A percentile compares a stretch with the other conserved stretches of the same genome.
These are phyloP conservation scores for Paecilomyces variotii DNA, from an alignment of 2,329 filamentous ascomycete species.

Conservation along the genomic window DNA sequence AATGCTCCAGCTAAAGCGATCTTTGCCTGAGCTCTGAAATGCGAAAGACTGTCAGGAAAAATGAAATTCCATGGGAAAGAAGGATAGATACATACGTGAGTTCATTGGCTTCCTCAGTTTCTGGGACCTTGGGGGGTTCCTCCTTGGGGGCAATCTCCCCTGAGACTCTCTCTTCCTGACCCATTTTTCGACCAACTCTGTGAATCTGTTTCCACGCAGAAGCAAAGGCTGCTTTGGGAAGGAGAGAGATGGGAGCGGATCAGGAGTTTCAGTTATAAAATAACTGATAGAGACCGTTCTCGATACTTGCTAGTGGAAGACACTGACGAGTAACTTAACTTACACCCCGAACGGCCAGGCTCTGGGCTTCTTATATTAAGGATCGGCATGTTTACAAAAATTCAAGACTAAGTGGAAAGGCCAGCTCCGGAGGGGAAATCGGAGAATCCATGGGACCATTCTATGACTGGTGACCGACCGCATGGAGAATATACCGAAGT, in stretches of 20 bases:
- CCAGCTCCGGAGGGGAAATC: neutral
- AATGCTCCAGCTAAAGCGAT: slow-evolving; percentile 23
- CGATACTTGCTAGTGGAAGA: neutral
- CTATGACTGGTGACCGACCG: neutral
- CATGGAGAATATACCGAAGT: neutral
- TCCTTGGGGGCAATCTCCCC: neutral
- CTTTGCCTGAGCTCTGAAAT: slow-evolving; percentile 16
- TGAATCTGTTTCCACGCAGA: neutral
- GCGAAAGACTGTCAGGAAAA: neutral
- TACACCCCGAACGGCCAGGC: neutral
- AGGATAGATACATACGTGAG: slow-evolving; percentile 16
- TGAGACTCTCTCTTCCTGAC: neutral
- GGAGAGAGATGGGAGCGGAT: neutral
- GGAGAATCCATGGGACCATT: neutral
- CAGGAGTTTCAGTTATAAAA: too few relatives aligned
- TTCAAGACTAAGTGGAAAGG: neutral
- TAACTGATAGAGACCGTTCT: too few relatives aligned
- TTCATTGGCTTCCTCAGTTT: slow-evolving; percentile 8
- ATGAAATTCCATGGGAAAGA: neutral
- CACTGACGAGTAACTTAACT: neutral
- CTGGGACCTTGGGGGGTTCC: neutral
- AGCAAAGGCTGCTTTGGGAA: neutral
- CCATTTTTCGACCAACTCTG: neutral
- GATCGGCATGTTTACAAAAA: neutral
- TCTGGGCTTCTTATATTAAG: neutral